A percentile compares a stretch with the other conserved stretches of the same genome.
These are phyloP conservation scores for Pseudogymnoascus sp. DNA, from an alignment of 2,329 filamentous ascomycete genomes.

Conservation along the genomic window DNA sequence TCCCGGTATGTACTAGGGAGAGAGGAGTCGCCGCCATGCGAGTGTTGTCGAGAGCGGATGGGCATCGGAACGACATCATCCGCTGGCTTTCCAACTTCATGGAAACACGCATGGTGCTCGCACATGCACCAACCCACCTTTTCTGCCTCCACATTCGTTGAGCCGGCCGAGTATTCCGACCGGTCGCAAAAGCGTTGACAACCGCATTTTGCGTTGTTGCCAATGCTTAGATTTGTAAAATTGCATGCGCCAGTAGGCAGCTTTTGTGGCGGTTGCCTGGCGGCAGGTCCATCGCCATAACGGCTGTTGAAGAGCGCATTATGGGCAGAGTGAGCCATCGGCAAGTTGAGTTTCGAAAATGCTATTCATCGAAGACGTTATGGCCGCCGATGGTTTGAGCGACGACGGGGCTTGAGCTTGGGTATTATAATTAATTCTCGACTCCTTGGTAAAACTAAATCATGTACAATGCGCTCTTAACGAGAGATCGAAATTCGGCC, in stretches of 20 bases:
- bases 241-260: constrained; percentile 43
- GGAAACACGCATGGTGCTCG: constrained; percentile 49
- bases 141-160: not conserved
- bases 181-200: constrained; percentile 45
- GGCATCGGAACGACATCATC: not conserved
- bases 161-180: constrained; percentile 20
- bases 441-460: not conserved
- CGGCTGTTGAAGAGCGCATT: constrained; percentile 23
- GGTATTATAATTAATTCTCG: constrained; percentile 4
- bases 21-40: not conserved
- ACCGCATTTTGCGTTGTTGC: constrained; percentile 38
- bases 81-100: constrained; percentile 26
- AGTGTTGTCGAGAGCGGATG: not conserved
- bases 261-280: constrained; percentile 16
- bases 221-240: constrained; percentile 38
- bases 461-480: not conserved
- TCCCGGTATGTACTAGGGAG: constrained; percentile 6
- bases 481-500: constrained; percentile 3
- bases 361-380: not conserved
- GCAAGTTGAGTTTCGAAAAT: constrained; percentile 12
- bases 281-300: constrained; percentile 17
- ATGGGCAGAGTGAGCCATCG: constrained; percentile 25
- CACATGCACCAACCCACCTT: constrained; percentile 37
- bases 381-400: not conserved
- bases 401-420: not conserved